phyloP scores from a whole-genome alignment of 352 stramenopile species.

The Phytophthora fragariae region DNA sequence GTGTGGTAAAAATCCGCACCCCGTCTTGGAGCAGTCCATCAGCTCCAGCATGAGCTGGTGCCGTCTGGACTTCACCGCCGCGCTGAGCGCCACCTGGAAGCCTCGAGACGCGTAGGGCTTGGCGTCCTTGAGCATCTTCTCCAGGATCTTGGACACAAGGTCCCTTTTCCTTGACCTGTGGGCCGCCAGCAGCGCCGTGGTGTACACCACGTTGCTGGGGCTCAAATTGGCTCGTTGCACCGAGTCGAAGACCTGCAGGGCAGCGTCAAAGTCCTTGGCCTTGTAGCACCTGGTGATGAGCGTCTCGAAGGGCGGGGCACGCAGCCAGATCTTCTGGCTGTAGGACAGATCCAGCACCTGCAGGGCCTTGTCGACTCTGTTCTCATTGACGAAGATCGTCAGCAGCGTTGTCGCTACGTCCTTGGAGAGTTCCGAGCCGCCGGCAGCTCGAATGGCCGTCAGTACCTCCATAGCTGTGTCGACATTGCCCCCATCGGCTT shows the following conservation, averaged over 20 bases:
- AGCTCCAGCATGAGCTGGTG: constrained; percentile 79
- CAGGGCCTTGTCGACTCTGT: constrained; percentile 47
- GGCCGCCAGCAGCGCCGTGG: constrained; percentile 34
- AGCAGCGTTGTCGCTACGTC: constrained; percentile 59
- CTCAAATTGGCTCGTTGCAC: constrained; percentile 63
- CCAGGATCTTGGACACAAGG: constrained; percentile 7
- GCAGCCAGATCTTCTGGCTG: constrained; percentile 54
- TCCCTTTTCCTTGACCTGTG: constrained; percentile 12
- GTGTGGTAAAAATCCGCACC: too few relatives aligned
- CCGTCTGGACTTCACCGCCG: constrained; percentile 65
- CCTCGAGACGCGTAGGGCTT: constrained; percentile 13
- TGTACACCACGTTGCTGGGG: constrained; percentile 73
- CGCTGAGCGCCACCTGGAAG: constrained; percentile 50
- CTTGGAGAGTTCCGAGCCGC: constrained; percentile 43
- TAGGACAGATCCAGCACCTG: constrained; percentile 58
- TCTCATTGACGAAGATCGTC: constrained; percentile 45
- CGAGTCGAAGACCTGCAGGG: constrained; percentile 72
- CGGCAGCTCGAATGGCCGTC: constrained; percentile 33
- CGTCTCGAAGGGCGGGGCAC: constrained; percentile 62
- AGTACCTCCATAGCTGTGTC: constrained; percentile 55
- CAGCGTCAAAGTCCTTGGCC: constrained; percentile 54
- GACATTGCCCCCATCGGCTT: neutral
- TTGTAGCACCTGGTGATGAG: constrained; percentile 71
- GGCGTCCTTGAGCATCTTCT: constrained; percentile 18
- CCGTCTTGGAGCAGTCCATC: constrained; percentile 69